These are phyloP conservation scores for Sporodiniella umbellata DNA, from an alignment of 371 early-diverging fungal species.

Conservation along the genomic window DNA sequence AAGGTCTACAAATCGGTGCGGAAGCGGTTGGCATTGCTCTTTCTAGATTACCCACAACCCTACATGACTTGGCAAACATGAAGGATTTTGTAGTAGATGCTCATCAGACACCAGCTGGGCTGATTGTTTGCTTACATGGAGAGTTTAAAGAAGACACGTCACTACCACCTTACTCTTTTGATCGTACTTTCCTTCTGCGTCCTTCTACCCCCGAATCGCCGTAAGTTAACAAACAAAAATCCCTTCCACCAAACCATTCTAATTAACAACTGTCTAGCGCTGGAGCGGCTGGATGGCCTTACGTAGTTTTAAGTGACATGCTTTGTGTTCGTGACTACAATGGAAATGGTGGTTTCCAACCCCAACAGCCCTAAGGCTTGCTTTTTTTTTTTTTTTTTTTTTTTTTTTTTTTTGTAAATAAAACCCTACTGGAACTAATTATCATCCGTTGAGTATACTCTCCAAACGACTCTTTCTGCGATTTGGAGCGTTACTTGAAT, in stretches of 20 bases:
- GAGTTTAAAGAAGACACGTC: slow-evolving; percentile 50
- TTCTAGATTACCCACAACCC: slow-evolving; percentile 41
- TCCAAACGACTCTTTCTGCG: too few relatives aligned
- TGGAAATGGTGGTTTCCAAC: slow-evolving; percentile 33
- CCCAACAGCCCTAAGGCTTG: slow-evolving; percentile 16
- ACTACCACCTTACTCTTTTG: slow-evolving; percentile 39
- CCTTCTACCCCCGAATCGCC: slow-evolving; percentile 48
- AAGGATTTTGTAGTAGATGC: slow-evolving; percentile 52
- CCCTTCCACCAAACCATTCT: neutral
- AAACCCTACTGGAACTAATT: too few relatives aligned
- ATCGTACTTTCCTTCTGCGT: slow-evolving; percentile 53
- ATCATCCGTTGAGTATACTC: too few relatives aligned
- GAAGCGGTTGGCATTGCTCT: slow-evolving; percentile 38
- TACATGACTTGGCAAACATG: slow-evolving; percentile 37
- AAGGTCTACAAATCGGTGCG: slow-evolving; percentile 29
- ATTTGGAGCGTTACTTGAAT: too few relatives aligned
- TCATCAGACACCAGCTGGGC: slow-evolving; percentile 40
- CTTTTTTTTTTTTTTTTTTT: too few relatives aligned
- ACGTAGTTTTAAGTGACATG: slow-evolving; percentile 52
- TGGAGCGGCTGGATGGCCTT: slow-evolving; percentile 46
- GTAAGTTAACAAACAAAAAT: slow-evolving; percentile 23
- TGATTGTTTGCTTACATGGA: slow-evolving; percentile 45
- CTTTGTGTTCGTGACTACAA: slow-evolving; percentile 48
- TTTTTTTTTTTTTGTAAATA: too few relatives aligned
- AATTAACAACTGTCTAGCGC: slow-evolving; percentile 23